These are phyloP conservation scores for Begonia loranthoides DNA, from an alignment of 306 rosid species.

Conservation along the genomic window DNA sequence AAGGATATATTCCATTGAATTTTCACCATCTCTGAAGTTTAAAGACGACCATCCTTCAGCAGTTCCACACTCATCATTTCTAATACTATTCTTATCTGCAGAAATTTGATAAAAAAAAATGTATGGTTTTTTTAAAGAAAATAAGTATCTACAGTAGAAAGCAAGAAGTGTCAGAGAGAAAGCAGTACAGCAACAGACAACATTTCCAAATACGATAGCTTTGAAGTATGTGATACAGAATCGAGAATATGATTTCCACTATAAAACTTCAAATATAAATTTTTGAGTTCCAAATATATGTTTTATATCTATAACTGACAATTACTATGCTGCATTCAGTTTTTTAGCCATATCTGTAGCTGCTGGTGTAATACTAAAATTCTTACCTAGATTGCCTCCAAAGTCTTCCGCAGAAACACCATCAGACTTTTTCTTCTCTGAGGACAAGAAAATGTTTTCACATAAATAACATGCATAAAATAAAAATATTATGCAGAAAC, in stretches of 20 bases:
- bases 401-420: constrained; percentile 32
- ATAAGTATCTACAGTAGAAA: too few relatives aligned
- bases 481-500: not conserved
- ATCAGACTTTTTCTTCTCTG: constrained; percentile 65
- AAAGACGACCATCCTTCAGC: constrained; percentile 25
- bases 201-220: too few relatives aligned
- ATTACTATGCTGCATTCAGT: too few relatives aligned
- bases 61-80: constrained; percentile 19
- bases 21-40: constrained; percentile 25
- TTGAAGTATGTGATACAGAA: too few relatives aligned
- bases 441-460: constrained; percentile 10
- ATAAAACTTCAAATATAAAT: too few relatives aligned
- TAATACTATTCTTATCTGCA: constrained; percentile 21
- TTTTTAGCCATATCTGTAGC: too few relatives aligned
- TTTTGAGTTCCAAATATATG: too few relatives aligned
- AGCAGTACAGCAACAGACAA: too few relatives aligned
- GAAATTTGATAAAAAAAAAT: constrained; percentile 2
- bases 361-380: constrained; percentile 1
- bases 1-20: constrained; percentile 24
- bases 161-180: too few relatives aligned
- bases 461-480: not conserved
- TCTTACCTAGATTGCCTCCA: constrained; percentile 54
- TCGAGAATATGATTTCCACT: too few relatives aligned
- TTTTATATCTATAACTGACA: too few relatives aligned
- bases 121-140: not conserved